phyloP scores from a whole-genome alignment of 2,329 filamentous ascomycete genomes.

The Nothopassalora personata region DNA sequence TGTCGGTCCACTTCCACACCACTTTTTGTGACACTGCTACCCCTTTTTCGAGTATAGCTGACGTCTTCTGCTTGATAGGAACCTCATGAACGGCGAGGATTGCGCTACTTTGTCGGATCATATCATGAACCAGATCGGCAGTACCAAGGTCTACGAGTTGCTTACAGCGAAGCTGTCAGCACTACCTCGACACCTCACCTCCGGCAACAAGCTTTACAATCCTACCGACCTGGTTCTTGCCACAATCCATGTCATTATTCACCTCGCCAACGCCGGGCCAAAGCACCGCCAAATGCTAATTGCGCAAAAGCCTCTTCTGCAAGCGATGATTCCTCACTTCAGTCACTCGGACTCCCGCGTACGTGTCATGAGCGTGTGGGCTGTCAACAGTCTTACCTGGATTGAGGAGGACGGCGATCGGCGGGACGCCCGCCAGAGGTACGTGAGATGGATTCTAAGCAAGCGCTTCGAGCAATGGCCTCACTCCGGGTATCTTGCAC shows the following conservation, averaged over 20 bases:
- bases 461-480: not conserved
- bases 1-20: no score
- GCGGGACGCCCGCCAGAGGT: constrained; percentile 58
- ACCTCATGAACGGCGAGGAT: constrained; percentile 67
- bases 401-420: constrained; percentile 68
- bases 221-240: constrained; percentile 64
- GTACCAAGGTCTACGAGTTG: constrained; percentile 73
- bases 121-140: constrained; percentile 68
- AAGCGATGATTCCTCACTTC: constrained; percentile 67
- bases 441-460: not conserved
- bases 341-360: constrained; percentile 67
- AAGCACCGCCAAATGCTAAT: constrained; percentile 73
- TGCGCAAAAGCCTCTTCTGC: constrained; percentile 69
- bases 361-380: constrained; percentile 72
- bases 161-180: constrained; percentile 69
- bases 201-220: constrained; percentile 37
- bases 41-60: no score
- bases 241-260: constrained; percentile 76
- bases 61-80: constrained; percentile 42
- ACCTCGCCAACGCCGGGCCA: constrained; percentile 77
- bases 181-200: constrained; percentile 21
- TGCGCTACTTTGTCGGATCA: constrained; percentile 73
- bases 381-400: constrained; percentile 81
- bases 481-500: not conserved
- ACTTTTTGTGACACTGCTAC: no score